Percentiles rank a stretch among this genome's conserved stretches.
phyloP scores from a whole-genome alignment of 2,329 filamentous ascomycete species.

The Botrytis hyacinthi region DNA sequence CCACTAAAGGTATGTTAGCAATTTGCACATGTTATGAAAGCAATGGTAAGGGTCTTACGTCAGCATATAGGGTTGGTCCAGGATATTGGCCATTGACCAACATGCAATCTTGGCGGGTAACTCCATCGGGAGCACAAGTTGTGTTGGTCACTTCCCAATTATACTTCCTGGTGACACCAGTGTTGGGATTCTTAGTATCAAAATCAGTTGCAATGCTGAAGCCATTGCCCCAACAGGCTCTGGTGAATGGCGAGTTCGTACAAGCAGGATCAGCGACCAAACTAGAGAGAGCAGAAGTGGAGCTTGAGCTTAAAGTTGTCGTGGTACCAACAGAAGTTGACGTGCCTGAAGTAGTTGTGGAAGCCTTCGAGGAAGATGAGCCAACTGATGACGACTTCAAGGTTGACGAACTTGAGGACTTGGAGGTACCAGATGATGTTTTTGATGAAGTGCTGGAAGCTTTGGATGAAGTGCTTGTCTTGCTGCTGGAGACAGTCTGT shows the following conservation, averaged over 20 bases:
- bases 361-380: background rate
- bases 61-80: conserved; percentile 35
- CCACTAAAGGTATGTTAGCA: conserved; percentile 27
- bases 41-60: conserved; percentile 9
- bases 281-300: conserved; percentile 16
- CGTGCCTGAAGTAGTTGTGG: conserved; percentile 7
- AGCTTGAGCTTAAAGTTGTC: conserved; percentile 5
- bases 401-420: conserved; percentile 1
- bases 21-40: background rate
- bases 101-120: conserved; percentile 49
- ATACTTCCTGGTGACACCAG: conserved; percentile 38
- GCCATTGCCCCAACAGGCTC: conserved; percentile 37
- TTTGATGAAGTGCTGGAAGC: background rate
- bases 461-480: background rate
- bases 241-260: conserved; percentile 36
- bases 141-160: conserved; percentile 31
- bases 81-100: conserved; percentile 37
- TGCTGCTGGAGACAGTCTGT: background rate
- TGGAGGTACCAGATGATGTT: background rate
- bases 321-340: background rate
- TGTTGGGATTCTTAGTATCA: conserved; percentile 36
- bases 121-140: conserved; percentile 43
- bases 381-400: background rate
- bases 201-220: conserved; percentile 38
- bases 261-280: conserved; percentile 28